A percentile compares a stretch with the other conserved stretches of the same genome.
Conservation (phyloP, 139 green algal genomes). For the Yamagishiella unicocca region DNA sequence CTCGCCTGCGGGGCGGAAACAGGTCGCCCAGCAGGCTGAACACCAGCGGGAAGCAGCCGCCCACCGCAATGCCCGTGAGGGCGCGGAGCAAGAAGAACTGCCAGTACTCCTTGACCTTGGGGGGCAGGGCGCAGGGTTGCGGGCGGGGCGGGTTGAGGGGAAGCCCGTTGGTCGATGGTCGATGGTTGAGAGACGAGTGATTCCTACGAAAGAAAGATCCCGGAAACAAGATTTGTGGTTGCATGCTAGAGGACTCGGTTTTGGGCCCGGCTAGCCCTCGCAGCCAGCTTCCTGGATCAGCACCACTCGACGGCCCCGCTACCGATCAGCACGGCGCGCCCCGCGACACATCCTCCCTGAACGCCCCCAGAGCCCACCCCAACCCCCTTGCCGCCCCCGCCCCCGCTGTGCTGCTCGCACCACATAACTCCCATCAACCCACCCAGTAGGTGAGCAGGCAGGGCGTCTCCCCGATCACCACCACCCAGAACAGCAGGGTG, state of each 20-base stretch:
- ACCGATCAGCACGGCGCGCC: too few relatives aligned
- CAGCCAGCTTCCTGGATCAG: too few relatives aligned
- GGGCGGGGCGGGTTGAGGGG: not conserved
- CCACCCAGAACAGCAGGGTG: constrained; percentile 79
- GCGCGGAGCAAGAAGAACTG: constrained; percentile 86
- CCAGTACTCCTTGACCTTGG: constrained; percentile 79
- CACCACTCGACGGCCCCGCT: too few relatives aligned
- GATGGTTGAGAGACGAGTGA: too few relatives aligned
- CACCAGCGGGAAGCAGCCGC: constrained; percentile 86
- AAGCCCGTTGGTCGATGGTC: not conserved
- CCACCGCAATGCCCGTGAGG: constrained; percentile 88
- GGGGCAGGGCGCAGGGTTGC: not conserved
- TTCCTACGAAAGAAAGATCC: too few relatives aligned
- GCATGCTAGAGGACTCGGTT: too few relatives aligned
- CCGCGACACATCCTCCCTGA: not conserved
- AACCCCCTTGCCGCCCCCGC: not conserved
- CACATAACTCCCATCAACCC: constrained; percentile 11
- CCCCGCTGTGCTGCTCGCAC: not conserved
- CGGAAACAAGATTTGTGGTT: too few relatives aligned
- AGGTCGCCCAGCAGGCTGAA: constrained; percentile 86
- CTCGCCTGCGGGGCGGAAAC: constrained; percentile 64
- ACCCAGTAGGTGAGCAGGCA: constrained; percentile 82
- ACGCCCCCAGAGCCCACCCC: not conserved
- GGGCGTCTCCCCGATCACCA: constrained; percentile 79
- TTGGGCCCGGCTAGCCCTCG: too few relatives aligned